Evolutionary conservation across 1,284 basidiomycete genomes (phyloP).

Genomic region (Trichosporon coremiiforme): DNA sequence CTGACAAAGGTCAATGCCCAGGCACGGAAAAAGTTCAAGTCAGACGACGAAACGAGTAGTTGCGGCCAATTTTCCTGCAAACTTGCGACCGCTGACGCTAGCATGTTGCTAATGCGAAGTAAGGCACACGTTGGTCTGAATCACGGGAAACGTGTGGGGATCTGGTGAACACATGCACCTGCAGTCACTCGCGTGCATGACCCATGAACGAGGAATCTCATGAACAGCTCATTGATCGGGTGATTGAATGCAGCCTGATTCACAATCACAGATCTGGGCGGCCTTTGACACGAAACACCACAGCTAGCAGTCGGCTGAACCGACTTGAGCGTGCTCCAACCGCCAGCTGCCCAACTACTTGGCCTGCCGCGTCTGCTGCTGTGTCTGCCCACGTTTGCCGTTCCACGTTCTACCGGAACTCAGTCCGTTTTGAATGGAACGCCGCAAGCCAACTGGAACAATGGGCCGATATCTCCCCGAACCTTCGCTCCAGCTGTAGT

Average conservation of each 20-base stretch:
- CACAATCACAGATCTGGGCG: slow-evolving; percentile 7
- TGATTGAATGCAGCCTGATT: slow-evolving; percentile 5
- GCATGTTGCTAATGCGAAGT: neutral
- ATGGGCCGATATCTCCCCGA: slow-evolving; percentile 9
- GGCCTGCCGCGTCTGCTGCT: no score
- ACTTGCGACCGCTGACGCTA: neutral
- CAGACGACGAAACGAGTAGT: no score
- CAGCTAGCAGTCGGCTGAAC: neutral
- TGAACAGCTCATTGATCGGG: slow-evolving; percentile 13
- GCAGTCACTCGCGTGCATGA: neutral
- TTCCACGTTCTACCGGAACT: neutral
- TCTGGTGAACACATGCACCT: neutral
- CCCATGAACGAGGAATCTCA: slow-evolving; percentile 6
- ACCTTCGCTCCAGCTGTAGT: neutral
- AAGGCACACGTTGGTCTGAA: neutral
- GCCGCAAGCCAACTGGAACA: neutral
- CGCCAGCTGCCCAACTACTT: no score
- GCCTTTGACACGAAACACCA: neutral
- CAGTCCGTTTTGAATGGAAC: neutral
- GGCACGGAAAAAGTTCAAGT: no score
- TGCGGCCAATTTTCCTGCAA: no score
- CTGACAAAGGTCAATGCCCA: no score
- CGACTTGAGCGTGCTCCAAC: neutral
- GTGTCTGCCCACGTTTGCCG: no score
- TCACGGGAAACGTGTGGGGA: slow-evolving; percentile 1